Percentiles rank a stretch among this genome's conserved stretches.
These are phyloP conservation scores for Hygrophoropsis aurantiaca DNA, from an alignment of 768 basidiomycete genomes.

Conservation along the genomic window DNA sequence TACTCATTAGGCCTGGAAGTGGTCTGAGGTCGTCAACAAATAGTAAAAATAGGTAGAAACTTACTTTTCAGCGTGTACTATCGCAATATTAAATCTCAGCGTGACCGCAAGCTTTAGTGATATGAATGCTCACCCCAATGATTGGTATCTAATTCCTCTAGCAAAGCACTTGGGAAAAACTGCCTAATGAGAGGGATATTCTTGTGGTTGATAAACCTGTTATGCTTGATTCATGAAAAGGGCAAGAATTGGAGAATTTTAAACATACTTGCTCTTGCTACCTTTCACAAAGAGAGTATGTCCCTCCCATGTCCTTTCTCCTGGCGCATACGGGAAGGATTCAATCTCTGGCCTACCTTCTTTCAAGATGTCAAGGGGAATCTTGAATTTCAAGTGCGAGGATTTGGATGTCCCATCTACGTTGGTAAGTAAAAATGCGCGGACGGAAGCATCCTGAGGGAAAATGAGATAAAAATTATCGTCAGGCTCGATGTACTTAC, in stretches of 20 bases:
- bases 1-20: conserved; percentile 55
- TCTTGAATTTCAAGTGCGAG: conserved; percentile 57
- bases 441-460: conserved; percentile 65
- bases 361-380: conserved; percentile 69
- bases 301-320: conserved; percentile 53
- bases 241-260: conserved; percentile 4
- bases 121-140: conserved; percentile 76
- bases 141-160: conserved; percentile 69
- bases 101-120: not conserved
- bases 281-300: conserved; percentile 78
- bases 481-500: conserved; percentile 33
- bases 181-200: conserved; percentile 59
- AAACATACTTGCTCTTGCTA: conserved; percentile 58
- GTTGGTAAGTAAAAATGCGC: conserved; percentile 88
- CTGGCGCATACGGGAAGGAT: conserved; percentile 70
- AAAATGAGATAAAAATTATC: not conserved
- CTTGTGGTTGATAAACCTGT: conserved; percentile 71
- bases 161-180: conserved; percentile 71
- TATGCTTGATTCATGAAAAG: too few species aligned
- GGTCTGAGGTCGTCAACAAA: conserved; percentile 1
- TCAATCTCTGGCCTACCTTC: conserved; percentile 68
- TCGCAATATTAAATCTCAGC: not conserved
- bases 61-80: conserved; percentile 81
- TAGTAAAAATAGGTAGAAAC: conserved; percentile 7
- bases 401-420: conserved; percentile 37